A percentile compares a stretch with the other conserved stretches of the same genome.
Conservation (phyloP, 2,329 filamentous ascomycete species). For the Arthrinium phaeospermum region DNA sequence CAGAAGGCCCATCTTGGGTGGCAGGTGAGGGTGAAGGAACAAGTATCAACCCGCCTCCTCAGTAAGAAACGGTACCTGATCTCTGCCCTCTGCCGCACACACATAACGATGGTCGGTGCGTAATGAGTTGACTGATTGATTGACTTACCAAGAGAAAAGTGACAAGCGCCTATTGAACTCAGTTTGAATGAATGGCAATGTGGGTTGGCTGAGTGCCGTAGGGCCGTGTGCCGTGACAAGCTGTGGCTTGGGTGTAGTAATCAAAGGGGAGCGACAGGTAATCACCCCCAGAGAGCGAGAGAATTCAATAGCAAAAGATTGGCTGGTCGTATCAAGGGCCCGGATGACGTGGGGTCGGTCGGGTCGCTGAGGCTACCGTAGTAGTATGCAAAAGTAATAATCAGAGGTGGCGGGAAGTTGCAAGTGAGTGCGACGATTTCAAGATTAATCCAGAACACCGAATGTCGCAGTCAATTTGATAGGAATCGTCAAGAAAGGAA, state of each 20-base stretch:
- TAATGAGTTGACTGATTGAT: slow-evolving; percentile 14
- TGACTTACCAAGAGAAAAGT: slow-evolving; percentile 4
- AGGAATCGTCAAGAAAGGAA: neutral
- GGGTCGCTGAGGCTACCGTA: neutral
- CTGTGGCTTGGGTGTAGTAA: slow-evolving; percentile 6
- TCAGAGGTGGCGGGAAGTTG: slow-evolving; percentile 5
- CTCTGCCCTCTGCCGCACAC: neutral
- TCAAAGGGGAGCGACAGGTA: neutral
- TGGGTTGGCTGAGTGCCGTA: neutral
- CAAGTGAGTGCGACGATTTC: slow-evolving; percentile 10
- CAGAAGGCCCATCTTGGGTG: slow-evolving; percentile 9
- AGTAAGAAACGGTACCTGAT: slow-evolving; percentile 13
- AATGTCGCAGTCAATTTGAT: slow-evolving; percentile 8
- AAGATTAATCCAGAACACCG: slow-evolving; percentile 17
- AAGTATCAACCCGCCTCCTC: slow-evolving; percentile 12
- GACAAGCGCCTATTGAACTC: slow-evolving; percentile 15
- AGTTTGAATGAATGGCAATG: slow-evolving; percentile 13
- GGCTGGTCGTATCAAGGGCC: neutral
- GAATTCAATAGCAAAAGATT: neutral
- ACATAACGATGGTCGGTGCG: slow-evolving; percentile 11
- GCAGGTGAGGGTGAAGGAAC: slow-evolving; percentile 10
- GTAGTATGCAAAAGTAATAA: neutral
- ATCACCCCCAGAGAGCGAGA: neutral
- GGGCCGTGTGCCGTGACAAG: slow-evolving; percentile 9
- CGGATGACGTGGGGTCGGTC: slow-evolving; percentile 12